phyloP scores from a whole-genome alignment of 495 filamentous ascomycete genomes.

The Polyplosphaeria fusca region DNA sequence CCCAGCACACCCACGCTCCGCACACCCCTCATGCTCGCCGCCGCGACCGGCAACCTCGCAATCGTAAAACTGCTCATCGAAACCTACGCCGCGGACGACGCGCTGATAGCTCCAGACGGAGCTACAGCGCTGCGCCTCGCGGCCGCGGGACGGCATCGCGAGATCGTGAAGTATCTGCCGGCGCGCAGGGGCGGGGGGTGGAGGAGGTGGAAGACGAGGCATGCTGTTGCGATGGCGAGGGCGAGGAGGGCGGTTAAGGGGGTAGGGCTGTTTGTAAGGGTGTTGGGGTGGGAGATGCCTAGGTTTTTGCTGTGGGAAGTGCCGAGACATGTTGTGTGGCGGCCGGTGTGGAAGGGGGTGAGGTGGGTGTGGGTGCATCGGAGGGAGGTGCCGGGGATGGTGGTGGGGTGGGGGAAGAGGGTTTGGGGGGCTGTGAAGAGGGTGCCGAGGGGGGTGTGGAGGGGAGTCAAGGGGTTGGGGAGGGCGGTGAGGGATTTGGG shows the following conservation, averaged over 20 bases:
- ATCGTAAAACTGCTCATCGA: constrained; percentile 30
- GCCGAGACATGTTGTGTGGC: constrained; percentile 39
- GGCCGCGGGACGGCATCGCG: constrained; percentile 15
- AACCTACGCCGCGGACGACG: constrained; percentile 31
- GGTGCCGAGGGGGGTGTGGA: constrained; percentile 5
- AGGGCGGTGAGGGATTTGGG: constrained; percentile 21
- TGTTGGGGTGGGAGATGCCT: constrained; percentile 37
- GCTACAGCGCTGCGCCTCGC: constrained; percentile 36
- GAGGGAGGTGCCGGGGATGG: constrained; percentile 33
- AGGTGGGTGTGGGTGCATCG: constrained; percentile 38
- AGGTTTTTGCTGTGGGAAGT: constrained; percentile 37
- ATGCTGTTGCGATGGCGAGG: constrained; percentile 28
- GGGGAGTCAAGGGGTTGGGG: background rate
- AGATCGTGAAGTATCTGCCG: constrained; percentile 35
- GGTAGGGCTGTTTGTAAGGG: constrained; percentile 30
- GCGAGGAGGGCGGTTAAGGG: constrained; percentile 24
- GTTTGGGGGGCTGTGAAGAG: background rate
- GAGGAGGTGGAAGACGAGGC: constrained; percentile 29
- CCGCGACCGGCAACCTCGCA: constrained; percentile 15
- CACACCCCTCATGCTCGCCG: constrained; percentile 19
- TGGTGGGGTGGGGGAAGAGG: constrained; percentile 5
- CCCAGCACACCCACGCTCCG: too few species aligned
- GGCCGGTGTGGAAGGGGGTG: constrained; percentile 22
- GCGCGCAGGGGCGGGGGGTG: constrained; percentile 32
- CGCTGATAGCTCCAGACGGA: constrained; percentile 36